A percentile compares a stretch with the other conserved stretches of the same genome.
These are phyloP conservation scores for Epichloe sibirici DNA, from an alignment of 2,329 filamentous ascomycete species.

Conservation along the genomic window DNA sequence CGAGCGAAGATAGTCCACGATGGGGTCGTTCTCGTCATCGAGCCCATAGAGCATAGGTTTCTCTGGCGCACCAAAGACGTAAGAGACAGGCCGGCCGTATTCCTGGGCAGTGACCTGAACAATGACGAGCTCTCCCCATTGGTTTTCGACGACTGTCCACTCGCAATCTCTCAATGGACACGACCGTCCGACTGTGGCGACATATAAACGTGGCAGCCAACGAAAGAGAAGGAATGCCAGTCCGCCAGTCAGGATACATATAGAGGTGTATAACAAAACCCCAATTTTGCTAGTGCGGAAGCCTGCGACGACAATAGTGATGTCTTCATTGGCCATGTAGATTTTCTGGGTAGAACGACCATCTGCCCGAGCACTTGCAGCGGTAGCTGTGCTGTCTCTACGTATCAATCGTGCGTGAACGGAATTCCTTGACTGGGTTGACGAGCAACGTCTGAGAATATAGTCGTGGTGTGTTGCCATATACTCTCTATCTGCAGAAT, in stretches of 20 bases:
- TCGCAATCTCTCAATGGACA: conserved; percentile 61
- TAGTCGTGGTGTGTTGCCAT: conserved; percentile 31
- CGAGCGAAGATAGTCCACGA: conserved; percentile 61
- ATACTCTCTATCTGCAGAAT: conserved; percentile 28
- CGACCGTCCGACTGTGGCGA: conserved; percentile 59
- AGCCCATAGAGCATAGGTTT: conserved; percentile 44
- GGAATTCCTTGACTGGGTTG: conserved; percentile 43
- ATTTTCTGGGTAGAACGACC: conserved; percentile 75
- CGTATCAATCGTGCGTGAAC: conserved; percentile 55
- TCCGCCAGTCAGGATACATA: conserved; percentile 64
- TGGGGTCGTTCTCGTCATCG: conserved; percentile 57
- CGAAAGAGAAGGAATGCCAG: conserved; percentile 73
- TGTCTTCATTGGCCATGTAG: conserved; percentile 83
- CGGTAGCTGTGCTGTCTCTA: conserved; percentile 57
- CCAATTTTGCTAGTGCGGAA: conserved; percentile 69
- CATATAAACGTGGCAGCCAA: conserved; percentile 83
- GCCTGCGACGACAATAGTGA: conserved; percentile 86
- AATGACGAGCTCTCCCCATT: conserved; percentile 88
- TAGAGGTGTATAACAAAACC: conserved; percentile 51
- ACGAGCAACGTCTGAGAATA: conserved; percentile 47
- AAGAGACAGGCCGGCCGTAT: conserved; percentile 45
- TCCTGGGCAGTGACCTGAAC: conserved; percentile 47
- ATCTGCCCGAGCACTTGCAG: conserved; percentile 48
- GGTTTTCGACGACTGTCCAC: conserved; percentile 95
- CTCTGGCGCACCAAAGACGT: conserved; percentile 54